Evolutionary conservation across 164 flowering plant genomes (phyloP).

Genomic region (Vitis amurensis): DNA sequence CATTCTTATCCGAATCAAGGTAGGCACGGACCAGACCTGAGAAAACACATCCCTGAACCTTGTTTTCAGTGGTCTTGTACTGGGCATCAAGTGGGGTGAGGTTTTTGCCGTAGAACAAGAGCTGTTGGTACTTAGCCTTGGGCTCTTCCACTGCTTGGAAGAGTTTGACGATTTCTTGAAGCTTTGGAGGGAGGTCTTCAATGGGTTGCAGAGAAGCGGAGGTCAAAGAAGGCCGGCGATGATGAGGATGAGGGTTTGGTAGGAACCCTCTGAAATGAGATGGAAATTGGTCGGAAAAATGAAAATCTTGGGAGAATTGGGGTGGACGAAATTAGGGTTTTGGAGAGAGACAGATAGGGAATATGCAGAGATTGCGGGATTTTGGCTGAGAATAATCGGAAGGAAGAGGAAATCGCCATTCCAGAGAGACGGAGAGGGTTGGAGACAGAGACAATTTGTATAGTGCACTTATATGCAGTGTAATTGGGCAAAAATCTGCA

Average conservation of each 20-base stretch:
- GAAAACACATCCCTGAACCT: slow-evolving; percentile 96
- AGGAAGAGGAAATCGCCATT: slow-evolving; percentile 34
- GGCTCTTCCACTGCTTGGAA: slow-evolving; percentile 81
- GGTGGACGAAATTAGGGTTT: slow-evolving; percentile 19
- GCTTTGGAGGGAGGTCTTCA: slow-evolving; percentile 77
- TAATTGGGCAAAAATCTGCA: too few relatives aligned
- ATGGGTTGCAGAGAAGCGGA: slow-evolving; percentile 44
- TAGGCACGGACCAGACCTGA: slow-evolving; percentile 93
- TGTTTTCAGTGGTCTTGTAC: slow-evolving; percentile 72
- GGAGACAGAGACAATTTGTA: too few relatives aligned
- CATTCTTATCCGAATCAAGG: slow-evolving; percentile 54
- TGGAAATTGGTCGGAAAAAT: slow-evolving; percentile 33
- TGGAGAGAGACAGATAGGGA: slow-evolving; percentile 11
- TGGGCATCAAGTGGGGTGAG: slow-evolving; percentile 53
- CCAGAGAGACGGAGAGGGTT: not conserved
- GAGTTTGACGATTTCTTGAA: slow-evolving; percentile 72
- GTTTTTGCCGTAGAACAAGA: slow-evolving; percentile 67
- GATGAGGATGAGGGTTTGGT: slow-evolving; percentile 24
- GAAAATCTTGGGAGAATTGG: slow-evolving; percentile 23
- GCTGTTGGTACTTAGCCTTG: slow-evolving; percentile 84
- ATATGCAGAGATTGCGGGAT: slow-evolving; percentile 23
- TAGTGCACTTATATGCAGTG: too few relatives aligned
- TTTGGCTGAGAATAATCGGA: slow-evolving; percentile 35
- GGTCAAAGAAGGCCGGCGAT: slow-evolving; percentile 24
- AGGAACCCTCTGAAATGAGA: slow-evolving; percentile 51